phyloP scores from a whole-genome alignment of 108 stramenopile genomes.

The Fragilariopsis cylindrus region DNA sequence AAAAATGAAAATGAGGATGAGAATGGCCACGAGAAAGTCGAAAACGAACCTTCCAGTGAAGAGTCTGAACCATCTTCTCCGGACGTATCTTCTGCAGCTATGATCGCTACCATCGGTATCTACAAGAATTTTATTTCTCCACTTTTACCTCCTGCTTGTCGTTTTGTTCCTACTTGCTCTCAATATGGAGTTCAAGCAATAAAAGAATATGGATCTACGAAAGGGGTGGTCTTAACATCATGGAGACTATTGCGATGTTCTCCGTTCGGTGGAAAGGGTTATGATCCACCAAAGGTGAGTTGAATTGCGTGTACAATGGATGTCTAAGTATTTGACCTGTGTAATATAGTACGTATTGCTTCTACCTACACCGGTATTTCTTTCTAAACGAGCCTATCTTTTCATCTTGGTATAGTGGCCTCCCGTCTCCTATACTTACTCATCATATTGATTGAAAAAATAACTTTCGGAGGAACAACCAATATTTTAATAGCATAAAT shows the following conservation, averaged over 20 bases:
- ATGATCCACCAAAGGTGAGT: slow-evolving; percentile 69
- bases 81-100: slow-evolving; percentile 35
- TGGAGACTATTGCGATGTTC: slow-evolving; percentile 84
- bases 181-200: slow-evolving; percentile 88
- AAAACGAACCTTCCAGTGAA: slow-evolving; percentile 11
- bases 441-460: slow-evolving; percentile 2
- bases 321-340: too few species aligned
- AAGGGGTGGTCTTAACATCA: slow-evolving; percentile 72
- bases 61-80: neutral
- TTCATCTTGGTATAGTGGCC: neutral
- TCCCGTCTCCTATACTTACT: slow-evolving; percentile 10
- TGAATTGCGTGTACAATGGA: too few species aligned
- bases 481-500: too few species aligned
- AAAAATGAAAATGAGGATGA: neutral
- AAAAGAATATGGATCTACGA: slow-evolving; percentile 71
- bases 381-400: too few species aligned
- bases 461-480: neutral
- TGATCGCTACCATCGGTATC: slow-evolving; percentile 77
- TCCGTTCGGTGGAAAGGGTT: slow-evolving; percentile 87
- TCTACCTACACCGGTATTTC: too few species aligned
- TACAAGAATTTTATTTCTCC: slow-evolving; percentile 87
- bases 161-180: slow-evolving; percentile 87
- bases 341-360: too few species aligned
- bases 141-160: slow-evolving; percentile 83
- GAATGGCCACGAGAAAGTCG: neutral